Conservation (phyloP, 192 early-diverging fungal genomes). For the Coemansia guatemalensis region DNA sequence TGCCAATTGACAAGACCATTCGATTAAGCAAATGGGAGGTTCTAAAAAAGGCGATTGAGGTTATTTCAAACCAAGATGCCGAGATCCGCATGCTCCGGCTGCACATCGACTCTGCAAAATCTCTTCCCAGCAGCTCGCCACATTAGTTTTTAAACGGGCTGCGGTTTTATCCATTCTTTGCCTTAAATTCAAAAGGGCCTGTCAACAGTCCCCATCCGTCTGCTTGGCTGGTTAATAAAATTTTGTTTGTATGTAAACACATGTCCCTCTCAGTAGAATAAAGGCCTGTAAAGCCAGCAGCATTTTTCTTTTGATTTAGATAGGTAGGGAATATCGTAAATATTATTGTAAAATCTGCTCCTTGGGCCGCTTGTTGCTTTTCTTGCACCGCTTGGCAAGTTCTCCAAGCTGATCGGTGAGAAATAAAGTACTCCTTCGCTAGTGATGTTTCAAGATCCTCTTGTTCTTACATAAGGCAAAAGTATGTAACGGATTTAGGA, state of each 20-base stretch:
- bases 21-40: conserved; percentile 92
- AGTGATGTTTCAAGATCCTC: too few relatives aligned
- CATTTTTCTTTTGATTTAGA: not conserved
- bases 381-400: too few relatives aligned
- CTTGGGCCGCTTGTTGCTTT: not conserved
- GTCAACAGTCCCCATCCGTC: not conserved
- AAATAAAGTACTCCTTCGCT: too few relatives aligned
- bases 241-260: not conserved
- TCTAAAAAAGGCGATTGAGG: conserved; percentile 74
- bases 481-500: too few relatives aligned
- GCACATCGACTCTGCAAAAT: conserved; percentile 28
- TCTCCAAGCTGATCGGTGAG: too few relatives aligned
- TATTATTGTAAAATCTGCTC: not conserved
- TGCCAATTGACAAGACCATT: conserved; percentile 76
- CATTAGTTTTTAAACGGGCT: not conserved
- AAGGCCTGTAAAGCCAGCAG: not conserved
- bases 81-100: conserved; percentile 46
- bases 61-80: conserved; percentile 43
- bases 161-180: not conserved
- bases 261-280: not conserved
- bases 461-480: too few relatives aligned
- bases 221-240: not conserved
- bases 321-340: not conserved
- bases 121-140: not conserved
- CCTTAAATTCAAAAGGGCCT: not conserved